A percentile compares a stretch with the other conserved stretches of the same genome.
These are phyloP conservation scores for Vigna nakashimae DNA, from an alignment of 306 rosid species.

Conservation along the genomic window DNA sequence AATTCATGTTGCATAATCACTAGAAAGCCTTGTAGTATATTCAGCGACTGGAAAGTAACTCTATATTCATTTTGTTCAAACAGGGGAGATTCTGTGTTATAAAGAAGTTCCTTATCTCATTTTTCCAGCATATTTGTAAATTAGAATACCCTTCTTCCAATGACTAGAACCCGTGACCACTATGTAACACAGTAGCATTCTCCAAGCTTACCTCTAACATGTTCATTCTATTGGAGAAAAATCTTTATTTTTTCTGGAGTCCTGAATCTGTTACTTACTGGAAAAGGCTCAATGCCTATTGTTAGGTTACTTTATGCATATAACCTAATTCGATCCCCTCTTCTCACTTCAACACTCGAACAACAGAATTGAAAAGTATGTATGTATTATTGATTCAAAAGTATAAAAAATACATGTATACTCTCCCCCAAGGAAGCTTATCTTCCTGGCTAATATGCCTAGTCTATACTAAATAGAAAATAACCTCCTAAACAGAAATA, in stretches of 20 bases:
- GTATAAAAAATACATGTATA: too few species aligned
- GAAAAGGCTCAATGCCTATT: background rate
- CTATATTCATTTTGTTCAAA: background rate
- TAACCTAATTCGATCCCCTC: too few species aligned
- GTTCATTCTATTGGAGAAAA: slow-evolving; percentile 15
- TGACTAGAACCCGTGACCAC: background rate
- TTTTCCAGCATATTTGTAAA: slow-evolving; percentile 25
- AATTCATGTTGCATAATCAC: background rate
- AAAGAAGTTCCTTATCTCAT: background rate
- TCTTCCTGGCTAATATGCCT: too few species aligned
- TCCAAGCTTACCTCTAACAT: slow-evolving; percentile 4
- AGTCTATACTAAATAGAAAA: too few species aligned
- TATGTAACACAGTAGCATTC: background rate
- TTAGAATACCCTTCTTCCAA: background rate
- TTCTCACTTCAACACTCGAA: too few species aligned
- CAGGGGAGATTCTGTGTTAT: background rate
- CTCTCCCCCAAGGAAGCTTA: too few species aligned
- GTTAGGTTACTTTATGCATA: too few species aligned
- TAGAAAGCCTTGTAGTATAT: too few species aligned
- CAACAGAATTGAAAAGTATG: too few species aligned
- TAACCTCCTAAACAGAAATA: too few species aligned
- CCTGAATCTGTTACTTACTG: background rate
- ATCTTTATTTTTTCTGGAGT: background rate
- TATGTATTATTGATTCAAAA: too few species aligned
- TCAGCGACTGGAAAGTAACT: background rate